Evolutionary conservation across 257 asterid genomes (phyloP).

Genomic region (Pogostemon cablin): DNA sequence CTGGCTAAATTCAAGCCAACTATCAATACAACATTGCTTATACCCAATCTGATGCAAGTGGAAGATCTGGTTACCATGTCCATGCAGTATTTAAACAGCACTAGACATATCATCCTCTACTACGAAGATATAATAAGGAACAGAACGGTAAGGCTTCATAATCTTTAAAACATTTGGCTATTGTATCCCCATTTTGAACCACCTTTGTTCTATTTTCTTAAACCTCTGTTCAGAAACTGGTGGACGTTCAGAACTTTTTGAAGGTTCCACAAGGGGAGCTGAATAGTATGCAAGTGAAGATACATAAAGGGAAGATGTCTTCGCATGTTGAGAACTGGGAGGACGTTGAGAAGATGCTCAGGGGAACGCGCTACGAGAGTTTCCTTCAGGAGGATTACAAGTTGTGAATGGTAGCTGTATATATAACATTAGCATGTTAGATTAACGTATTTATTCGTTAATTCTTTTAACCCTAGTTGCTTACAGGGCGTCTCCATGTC

Average conservation of each 20-base stretch:
- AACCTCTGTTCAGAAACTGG: slow-evolving; percentile 57
- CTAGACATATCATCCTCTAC: slow-evolving; percentile 72
- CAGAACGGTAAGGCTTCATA: slow-evolving; percentile 61
- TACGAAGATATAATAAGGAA: slow-evolving; percentile 82
- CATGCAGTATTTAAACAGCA: slow-evolving; percentile 74
- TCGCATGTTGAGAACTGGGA: slow-evolving; percentile 87
- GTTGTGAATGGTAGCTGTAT: slow-evolving; percentile 45
- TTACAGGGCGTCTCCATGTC: slow-evolving; percentile 44
- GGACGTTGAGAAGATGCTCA: slow-evolving; percentile 66
- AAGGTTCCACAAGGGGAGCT: slow-evolving; percentile 72
- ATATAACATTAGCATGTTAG: slow-evolving; percentile 37
- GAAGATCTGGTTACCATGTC: slow-evolving; percentile 67
- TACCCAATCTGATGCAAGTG: slow-evolving; percentile 68
- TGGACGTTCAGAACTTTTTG: slow-evolving; percentile 80
- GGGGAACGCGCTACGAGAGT: slow-evolving; percentile 76
- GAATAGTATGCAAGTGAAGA: slow-evolving; percentile 81
- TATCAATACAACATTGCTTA: slow-evolving; percentile 57
- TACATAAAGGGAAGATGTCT: slow-evolving; percentile 83
- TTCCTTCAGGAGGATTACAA: slow-evolving; percentile 63
- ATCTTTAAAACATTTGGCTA: not conserved
- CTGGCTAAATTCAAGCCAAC: slow-evolving; percentile 85
- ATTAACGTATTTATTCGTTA: slow-evolving; percentile 47
- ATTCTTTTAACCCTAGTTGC: slow-evolving; percentile 50
- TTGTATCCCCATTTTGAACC: not conserved
- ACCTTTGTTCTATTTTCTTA: not conserved